Evolutionary conservation across 306 rosid species (phyloP).

Genomic region (Adenanthera pavonina): DNA sequence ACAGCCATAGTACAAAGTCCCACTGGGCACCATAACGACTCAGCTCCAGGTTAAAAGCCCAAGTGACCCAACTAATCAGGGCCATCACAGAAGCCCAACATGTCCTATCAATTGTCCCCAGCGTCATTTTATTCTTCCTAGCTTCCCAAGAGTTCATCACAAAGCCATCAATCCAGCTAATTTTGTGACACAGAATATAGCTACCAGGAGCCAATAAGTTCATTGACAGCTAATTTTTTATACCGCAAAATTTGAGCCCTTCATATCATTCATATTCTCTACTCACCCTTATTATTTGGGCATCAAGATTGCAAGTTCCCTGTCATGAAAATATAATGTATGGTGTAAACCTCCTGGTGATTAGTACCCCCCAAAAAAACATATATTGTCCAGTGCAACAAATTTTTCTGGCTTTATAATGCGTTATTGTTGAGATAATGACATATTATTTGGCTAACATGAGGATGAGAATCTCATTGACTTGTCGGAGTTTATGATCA

Average conservation of each 20-base stretch:
- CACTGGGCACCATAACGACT: not conserved
- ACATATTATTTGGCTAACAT: too few species aligned
- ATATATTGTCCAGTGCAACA: too few species aligned
- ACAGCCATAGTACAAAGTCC: not conserved
- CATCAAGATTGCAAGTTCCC: too few species aligned
- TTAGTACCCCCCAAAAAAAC: too few species aligned
- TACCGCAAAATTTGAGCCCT: not conserved
- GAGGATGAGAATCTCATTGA: too few species aligned
- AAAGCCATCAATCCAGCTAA: not conserved
- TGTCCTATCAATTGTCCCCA: not conserved
- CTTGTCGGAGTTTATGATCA: too few species aligned
- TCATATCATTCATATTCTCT: not conserved
- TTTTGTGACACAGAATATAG: not conserved
- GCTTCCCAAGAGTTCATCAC: not conserved
- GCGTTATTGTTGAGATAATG: too few species aligned
- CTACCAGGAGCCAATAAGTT: not conserved
- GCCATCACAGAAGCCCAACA: not conserved
- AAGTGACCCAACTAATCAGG: not conserved
- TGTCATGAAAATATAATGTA: too few species aligned
- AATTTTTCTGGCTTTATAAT: too few species aligned
- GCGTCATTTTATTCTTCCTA: not conserved
- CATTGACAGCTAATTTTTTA: not conserved
- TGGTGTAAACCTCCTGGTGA: too few species aligned
- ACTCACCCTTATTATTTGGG: not conserved
- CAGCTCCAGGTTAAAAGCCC: conserved; percentile 11